Evolutionary conservation across 2,329 filamentous ascomycete genomes (phyloP), one percentile per base, ranked within the genome.

Genomic region (Rutstroemia sp.): DNA sequence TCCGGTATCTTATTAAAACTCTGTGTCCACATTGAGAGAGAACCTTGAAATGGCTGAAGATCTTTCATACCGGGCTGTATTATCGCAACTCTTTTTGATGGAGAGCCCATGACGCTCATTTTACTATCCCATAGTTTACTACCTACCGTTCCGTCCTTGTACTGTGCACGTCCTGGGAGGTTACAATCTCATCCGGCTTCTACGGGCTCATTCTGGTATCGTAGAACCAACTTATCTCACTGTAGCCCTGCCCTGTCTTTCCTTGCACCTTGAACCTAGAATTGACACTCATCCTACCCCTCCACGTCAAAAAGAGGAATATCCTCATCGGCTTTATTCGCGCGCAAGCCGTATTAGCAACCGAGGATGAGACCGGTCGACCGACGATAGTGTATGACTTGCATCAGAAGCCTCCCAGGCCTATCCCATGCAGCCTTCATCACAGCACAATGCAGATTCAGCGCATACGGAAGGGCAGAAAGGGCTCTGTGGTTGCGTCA

Each of bases 391-490:
- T 23, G 23, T 23, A 49, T 56, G 53, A 56, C 53, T 56, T 56
- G 53, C 53, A 56, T 56, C 53, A 56, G 38, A 42, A 25, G 23
- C 6, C 16, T 10, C 23, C 45, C 37, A 55, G 49, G 23, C 52
- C 45, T 56, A 39, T 21, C 42, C 21, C 53, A 51, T 49, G 38
- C 39, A 37, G 49, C 38, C 30, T 27, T 14, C 27, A 47, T 21
- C 44, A 27, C 44, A 47, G 53, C 16, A 55, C 39, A 45, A 38
- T 51, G 53, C 47, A 56, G 37, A 25, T 56, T 56, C 53, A 56
- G 53, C 53, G 53, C 53, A 56, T 51, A 56, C 47, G 37, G 53
- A 45, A 37, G 37, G 53, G 47, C 53, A 55, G 47, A 51, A 19
- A 38, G 14, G 21, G 41, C 9, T 12, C 44, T 38, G 38, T 55